These are phyloP conservation scores for Sugiyamaella chiloensis DNA, from an alignment of 805 yeast genomes.

Conservation along the genomic window DNA sequence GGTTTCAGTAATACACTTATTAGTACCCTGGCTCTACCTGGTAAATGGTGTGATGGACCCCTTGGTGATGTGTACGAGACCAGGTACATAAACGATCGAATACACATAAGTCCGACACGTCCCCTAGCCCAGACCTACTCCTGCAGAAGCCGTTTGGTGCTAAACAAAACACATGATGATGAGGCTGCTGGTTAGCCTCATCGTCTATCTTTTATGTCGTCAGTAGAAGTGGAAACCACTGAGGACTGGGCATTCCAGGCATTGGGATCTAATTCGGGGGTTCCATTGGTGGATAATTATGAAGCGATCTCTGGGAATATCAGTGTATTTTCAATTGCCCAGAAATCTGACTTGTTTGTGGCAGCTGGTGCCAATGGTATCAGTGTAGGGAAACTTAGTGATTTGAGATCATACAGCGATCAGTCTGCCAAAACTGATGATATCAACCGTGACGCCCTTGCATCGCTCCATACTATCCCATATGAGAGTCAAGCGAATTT, in stretches of 20 bases:
- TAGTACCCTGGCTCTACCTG: no score
- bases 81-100: no score
- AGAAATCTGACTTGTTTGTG: constrained; percentile 24
- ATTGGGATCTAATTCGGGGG: constrained; percentile 15
- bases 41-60: no score
- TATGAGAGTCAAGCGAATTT: background rate
- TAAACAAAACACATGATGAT: no score
- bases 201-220: no score
- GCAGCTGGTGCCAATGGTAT: constrained; percentile 24
- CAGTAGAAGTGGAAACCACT: constrained; percentile 1
- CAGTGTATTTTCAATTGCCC: constrained; percentile 28
- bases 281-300: constrained; percentile 13
- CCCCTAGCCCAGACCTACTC: no score
- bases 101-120: no score
- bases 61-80: no score
- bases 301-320: constrained; percentile 20
- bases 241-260: constrained; percentile 26
- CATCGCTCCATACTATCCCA: background rate
- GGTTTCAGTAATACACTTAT: no score
- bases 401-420: constrained; percentile 20
- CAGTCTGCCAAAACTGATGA: constrained; percentile 1
- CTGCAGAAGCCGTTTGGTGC: no score
- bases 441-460: background rate
- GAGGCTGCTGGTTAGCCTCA: no score
- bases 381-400: constrained; percentile 21